phyloP scores from a whole-genome alignment of 2,329 filamentous ascomycete genomes.

The Neofusicoccum parvum region DNA sequence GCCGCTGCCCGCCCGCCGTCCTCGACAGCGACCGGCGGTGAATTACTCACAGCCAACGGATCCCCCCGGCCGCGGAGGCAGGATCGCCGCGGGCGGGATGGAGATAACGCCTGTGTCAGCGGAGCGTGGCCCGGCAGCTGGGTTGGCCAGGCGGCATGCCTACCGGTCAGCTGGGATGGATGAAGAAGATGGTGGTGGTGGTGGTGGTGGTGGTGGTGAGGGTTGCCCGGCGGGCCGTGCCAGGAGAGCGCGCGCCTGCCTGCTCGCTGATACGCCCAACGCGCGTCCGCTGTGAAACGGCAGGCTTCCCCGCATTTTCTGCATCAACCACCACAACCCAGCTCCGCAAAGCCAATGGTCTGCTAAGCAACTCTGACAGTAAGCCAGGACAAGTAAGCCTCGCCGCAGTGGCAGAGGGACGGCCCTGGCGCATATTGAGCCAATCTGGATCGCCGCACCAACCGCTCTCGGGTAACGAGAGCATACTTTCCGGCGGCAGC shows the following conservation, averaged over 20 bases:
- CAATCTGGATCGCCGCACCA: constrained; percentile 11
- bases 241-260: not conserved
- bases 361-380: not conserved
- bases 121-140: not conserved
- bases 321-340: not conserved
- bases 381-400: not conserved
- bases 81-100: not conserved
- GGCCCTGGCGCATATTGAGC: constrained; percentile 12
- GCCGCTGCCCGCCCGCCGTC: not conserved
- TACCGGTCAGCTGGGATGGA: constrained; percentile 10
- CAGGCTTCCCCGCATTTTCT: constrained; percentile 18
- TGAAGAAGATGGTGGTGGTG: not conserved
- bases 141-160: not conserved
- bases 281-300: constrained; percentile 8
- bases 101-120: not conserved
- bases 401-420: constrained; percentile 5
- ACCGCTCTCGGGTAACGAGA: not conserved
- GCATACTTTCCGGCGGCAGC: constrained; percentile 2
- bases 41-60: not conserved
- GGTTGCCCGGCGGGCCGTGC: not conserved
- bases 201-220: not conserved
- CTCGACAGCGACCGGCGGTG: not conserved
- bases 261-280: not conserved
- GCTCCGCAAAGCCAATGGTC: not conserved
- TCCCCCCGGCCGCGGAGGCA: not conserved